Conservation (phyloP, 352 stramenopile genomes). For the Phytophthora ramorum region DNA sequence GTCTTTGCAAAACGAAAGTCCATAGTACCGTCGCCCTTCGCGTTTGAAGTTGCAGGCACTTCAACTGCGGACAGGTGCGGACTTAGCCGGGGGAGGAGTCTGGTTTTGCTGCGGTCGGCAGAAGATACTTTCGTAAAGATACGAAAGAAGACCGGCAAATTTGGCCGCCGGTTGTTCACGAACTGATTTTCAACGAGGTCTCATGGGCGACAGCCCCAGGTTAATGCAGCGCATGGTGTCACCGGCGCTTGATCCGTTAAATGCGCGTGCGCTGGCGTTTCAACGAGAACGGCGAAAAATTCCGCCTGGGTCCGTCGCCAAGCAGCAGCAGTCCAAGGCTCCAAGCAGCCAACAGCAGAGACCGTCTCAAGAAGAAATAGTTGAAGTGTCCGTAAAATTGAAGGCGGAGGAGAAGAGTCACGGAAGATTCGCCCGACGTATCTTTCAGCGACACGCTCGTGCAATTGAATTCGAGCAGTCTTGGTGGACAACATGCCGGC, state of each 20-base stretch:
- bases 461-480: constrained; percentile 16
- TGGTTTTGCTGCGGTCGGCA: not conserved
- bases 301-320: not conserved
- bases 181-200: constrained; percentile 16
- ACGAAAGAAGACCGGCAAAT: not conserved
- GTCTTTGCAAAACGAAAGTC: constrained; percentile 19
- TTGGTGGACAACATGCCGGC: no score
- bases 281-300: constrained; percentile 7
- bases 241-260: not conserved
- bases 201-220: not conserved
- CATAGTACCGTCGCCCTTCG: constrained; percentile 20
- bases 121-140: constrained; percentile 4
- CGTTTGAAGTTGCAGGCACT: not conserved
- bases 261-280: constrained; percentile 4
- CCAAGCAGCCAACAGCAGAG: not conserved
- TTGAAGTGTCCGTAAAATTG: not conserved
- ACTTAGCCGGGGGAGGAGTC: constrained; percentile 5
- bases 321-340: not conserved
- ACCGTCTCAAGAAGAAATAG: constrained; percentile 12
- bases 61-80: not conserved
- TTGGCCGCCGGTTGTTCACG: not conserved
- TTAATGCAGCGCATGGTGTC: not conserved
- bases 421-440: constrained; percentile 16
- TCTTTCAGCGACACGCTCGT: constrained; percentile 23
- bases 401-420: constrained; percentile 9